Evolutionary conservation across 2,329 filamentous ascomycete genomes (phyloP), one percentile per base, ranked within the genome.

Genomic region (Huntiella abstrusa): DNA sequence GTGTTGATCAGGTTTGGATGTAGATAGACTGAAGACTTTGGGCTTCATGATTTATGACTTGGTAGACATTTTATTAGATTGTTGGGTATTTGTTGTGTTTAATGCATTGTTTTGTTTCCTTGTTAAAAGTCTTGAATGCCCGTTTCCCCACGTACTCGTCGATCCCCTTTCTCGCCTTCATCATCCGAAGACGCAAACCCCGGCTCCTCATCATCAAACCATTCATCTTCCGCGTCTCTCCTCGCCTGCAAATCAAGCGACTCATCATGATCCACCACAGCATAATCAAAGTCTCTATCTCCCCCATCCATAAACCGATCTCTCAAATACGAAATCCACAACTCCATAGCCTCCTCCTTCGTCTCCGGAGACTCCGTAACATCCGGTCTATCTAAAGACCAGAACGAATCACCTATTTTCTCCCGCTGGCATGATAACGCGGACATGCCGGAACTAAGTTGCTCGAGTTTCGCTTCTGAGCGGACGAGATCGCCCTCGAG

Each of bases 241-340:
- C 64, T 73, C 66, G 56, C 69, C 38, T 47, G 42, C 7, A 41
- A 33, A 57, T 93, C 84, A 47, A 76, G 78, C 15, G 77, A 76
- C 28, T 85, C 77, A 55, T 81, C 77, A 33, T 65, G 64, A 56
- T 94, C 86, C 4, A 93, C 78, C 2, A 52, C 55, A 1, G 55
- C 59, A 57, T 93, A 94, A 51, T 88, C 79, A 54, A 92, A 88
- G 41, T 92, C 84, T 1, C 70, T 67, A 55, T 92, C 86, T 4
- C 70, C 69, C 0, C 86, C 86, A 15, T 69, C 64, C 28, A 94
- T 60, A 55, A 94, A 94, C 33, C 85, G 70, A 54, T 79, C 66
- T 33, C 73, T 71, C 64, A 93, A 75, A 54, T 80, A 82, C 48
- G 73, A 73, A 33, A 65, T 63, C 86, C 86, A 94, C 49, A 75